Conservation (phyloP, 2,329 filamentous ascomycete species). For the Myriosclerotinia curreyana region DNA sequence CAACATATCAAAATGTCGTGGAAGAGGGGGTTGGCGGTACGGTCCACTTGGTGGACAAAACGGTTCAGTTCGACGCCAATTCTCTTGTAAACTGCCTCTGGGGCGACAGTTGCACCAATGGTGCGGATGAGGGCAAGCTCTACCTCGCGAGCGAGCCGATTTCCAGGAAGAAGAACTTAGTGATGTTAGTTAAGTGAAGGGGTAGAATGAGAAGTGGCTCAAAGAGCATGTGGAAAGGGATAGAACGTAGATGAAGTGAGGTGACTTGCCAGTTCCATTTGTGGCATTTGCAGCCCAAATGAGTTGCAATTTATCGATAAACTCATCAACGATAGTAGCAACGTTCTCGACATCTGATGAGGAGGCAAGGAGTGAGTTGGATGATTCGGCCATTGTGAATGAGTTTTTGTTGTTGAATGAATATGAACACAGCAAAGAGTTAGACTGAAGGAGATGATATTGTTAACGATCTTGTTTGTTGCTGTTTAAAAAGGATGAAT, state of each 20-base stretch:
- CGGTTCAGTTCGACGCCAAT: not conserved
- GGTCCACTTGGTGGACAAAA: not conserved
- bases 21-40: not conserved
- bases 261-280: not conserved
- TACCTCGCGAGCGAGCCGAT: not conserved
- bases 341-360: not conserved
- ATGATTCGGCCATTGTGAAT: not conserved
- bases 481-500: not conserved
- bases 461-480: not conserved
- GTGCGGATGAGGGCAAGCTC: not conserved
- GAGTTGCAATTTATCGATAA: not conserved
- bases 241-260: not conserved
- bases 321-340: not conserved
- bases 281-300: not conserved
- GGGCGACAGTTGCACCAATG: not conserved
- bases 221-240: accelerated
- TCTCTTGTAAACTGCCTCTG: not conserved
- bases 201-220: not conserved
- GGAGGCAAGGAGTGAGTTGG: not conserved
- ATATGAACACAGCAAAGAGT: not conserved
- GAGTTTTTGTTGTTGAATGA: not conserved
- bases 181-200: not conserved
- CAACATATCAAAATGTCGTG: slow-evolving; percentile 5
- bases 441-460: not conserved
- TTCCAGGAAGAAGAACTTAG: not conserved